Evolutionary conservation across 2,329 filamentous ascomycete species (phyloP).

Genomic region (Lecanicillium sp.): DNA sequence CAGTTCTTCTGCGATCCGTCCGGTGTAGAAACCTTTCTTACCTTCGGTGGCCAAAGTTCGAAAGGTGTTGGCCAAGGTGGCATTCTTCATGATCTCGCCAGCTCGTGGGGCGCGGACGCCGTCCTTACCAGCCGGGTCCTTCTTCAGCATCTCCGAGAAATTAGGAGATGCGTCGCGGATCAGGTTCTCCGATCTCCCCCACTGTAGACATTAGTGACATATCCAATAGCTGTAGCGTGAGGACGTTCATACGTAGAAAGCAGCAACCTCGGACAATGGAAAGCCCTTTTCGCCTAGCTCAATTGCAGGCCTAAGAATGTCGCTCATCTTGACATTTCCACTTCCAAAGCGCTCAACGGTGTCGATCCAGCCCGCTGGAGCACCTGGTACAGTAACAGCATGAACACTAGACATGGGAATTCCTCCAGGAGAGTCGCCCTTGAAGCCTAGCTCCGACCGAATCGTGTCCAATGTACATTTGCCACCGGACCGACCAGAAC

Average conservation of each 20-base stretch:
- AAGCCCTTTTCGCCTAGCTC: conserved; percentile 82
- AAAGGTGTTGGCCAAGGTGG: conserved; percentile 74
- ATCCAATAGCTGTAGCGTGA: background rate
- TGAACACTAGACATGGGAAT: conserved; percentile 72
- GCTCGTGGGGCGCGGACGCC: conserved; percentile 67
- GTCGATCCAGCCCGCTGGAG: conserved; percentile 90
- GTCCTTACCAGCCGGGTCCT: conserved; percentile 57
- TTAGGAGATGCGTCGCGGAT: conserved; percentile 77
- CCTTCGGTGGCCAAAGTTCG: conserved; percentile 69
- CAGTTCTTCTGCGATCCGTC: conserved; percentile 72
- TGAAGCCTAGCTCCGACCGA: conserved; percentile 59
- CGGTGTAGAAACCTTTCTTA: conserved; percentile 86
- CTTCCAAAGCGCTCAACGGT: conserved; percentile 83
- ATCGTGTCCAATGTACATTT: conserved; percentile 64
- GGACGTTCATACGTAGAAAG: conserved; percentile 50
- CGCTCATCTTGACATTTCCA: conserved; percentile 67
- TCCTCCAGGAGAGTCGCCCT: conserved; percentile 42
- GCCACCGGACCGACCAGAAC: conserved; percentile 74
- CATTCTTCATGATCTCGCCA: conserved; percentile 87
- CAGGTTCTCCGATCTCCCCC: conserved; percentile 55
- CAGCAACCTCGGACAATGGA: conserved; percentile 75
- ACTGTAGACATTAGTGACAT: conserved; percentile 42
- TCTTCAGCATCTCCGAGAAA: conserved; percentile 78
- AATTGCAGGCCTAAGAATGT: conserved; percentile 77
- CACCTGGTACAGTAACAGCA: conserved; percentile 80